A percentile compares a stretch with the other conserved stretches of the same genome.
These are phyloP conservation scores for Aspergillus cavernicola DNA, from an alignment of 495 filamentous ascomycete species.

Conservation along the genomic window DNA sequence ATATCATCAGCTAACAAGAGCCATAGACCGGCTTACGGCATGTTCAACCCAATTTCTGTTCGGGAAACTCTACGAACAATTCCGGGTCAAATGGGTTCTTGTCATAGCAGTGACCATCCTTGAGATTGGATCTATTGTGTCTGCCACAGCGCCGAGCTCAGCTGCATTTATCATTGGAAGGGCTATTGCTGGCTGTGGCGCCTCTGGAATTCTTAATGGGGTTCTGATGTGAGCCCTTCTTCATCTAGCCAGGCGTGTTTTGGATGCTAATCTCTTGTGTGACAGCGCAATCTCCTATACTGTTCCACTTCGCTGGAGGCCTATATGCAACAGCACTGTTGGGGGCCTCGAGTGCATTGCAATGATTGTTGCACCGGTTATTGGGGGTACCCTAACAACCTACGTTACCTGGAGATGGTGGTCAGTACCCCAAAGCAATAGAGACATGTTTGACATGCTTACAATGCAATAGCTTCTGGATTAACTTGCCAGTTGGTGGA, in stretches of 20 bases:
- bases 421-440: too few species aligned
- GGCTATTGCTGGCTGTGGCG: constrained; percentile 40
- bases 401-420: constrained; percentile 52
- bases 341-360: constrained; percentile 22
- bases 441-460: too few species aligned
- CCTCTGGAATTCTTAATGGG: constrained; percentile 41
- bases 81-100: constrained; percentile 53
- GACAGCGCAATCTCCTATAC: constrained; percentile 26
- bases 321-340: too few species aligned
- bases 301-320: constrained; percentile 40
- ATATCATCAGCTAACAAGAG: too few species aligned
- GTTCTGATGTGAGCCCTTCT: too few species aligned
- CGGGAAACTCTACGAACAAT: constrained; percentile 67
- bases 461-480: constrained; percentile 37
- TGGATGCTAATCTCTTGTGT: too few species aligned
- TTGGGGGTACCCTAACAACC: constrained; percentile 48
- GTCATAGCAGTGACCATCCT: constrained; percentile 56
- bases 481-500: constrained; percentile 55
- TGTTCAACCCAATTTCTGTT: constrained; percentile 44
- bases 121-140: constrained; percentile 62
- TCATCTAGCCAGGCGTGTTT: too few species aligned
- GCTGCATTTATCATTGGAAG: constrained; percentile 62
- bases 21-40: background rate
- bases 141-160: constrained; percentile 64
- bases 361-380: constrained; percentile 38